Conservation (phyloP, 345 rosid species). For the Barbarea vulgaris region DNA sequence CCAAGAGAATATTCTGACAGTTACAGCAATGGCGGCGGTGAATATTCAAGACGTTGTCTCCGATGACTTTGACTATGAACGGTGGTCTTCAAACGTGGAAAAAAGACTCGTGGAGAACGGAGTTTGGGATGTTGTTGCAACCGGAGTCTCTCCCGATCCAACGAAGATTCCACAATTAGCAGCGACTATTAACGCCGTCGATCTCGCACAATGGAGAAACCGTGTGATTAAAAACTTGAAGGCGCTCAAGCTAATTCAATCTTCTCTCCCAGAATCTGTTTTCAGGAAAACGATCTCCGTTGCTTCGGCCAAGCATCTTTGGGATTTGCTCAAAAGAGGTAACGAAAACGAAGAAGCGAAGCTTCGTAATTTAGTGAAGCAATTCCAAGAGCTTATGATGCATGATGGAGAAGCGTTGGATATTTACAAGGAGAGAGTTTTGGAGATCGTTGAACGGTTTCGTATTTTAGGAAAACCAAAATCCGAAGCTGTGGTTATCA, state of each 20-base stretch:
- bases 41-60: not conserved
- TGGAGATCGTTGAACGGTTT: not conserved
- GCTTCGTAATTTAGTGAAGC: constrained; percentile 12
- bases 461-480: not conserved
- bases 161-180: constrained; percentile 12
- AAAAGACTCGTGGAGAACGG: constrained; percentile 1
- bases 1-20: not conserved
- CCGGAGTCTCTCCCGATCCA: constrained; percentile 25
- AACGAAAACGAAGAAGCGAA: not conserved
- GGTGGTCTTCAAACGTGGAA: not conserved
- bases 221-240: not conserved
- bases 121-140: constrained; percentile 9
- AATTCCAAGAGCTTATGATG: constrained; percentile 17
- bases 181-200: not conserved
- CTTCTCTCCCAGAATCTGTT: constrained; percentile 19
- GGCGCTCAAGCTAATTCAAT: constrained; percentile 28
- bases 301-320: constrained; percentile 27
- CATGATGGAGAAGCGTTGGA: constrained; percentile 1
- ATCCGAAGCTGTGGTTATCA: not conserved
- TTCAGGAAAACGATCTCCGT: constrained; percentile 13
- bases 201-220: constrained; percentile 21
- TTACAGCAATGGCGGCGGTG: constrained; percentile 16
- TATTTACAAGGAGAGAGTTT: not conserved
- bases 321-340: constrained; percentile 13
- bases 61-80: constrained; percentile 25